These are phyloP conservation scores for Nectriaceae sp. DNA, from an alignment of 2,329 filamentous ascomycete genomes.

Conservation along the genomic window DNA sequence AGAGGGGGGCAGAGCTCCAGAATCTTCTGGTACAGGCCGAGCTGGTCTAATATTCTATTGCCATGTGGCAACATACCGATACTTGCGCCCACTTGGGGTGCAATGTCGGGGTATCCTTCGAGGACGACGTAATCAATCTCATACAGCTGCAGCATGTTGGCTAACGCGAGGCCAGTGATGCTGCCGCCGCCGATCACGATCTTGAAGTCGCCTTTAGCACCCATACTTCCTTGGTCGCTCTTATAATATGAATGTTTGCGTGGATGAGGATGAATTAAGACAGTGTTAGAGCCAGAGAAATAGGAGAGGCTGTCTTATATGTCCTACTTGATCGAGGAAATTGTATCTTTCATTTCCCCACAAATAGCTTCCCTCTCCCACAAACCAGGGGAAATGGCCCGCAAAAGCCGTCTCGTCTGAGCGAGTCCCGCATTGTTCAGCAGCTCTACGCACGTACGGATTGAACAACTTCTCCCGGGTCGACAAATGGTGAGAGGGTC, in stretches of 20 bases:
- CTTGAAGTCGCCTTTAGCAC: slow-evolving; percentile 4
- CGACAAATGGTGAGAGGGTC: too few species aligned
- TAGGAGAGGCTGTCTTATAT: too few species aligned
- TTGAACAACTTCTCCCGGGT: too few species aligned
- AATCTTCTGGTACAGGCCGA: slow-evolving; percentile 30
- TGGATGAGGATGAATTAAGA: too few species aligned
- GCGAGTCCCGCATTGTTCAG: too few species aligned
- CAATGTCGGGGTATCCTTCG: slow-evolving; percentile 43
- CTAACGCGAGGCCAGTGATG: slow-evolving; percentile 11
- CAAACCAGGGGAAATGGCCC: too few species aligned
- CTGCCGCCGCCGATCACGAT: slow-evolving; percentile 16
- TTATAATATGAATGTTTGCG: background rate
- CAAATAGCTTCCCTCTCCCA: too few species aligned
- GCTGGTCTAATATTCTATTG: slow-evolving; percentile 49
- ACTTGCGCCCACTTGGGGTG: slow-evolving; percentile 48
- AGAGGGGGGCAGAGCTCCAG: slow-evolving; percentile 2
- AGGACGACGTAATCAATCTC: slow-evolving; percentile 50
- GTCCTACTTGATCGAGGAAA: too few species aligned
- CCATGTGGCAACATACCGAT: slow-evolving; percentile 48
- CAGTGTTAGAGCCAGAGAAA: too few species aligned
- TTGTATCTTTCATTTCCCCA: background rate
- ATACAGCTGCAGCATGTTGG: slow-evolving; percentile 12
- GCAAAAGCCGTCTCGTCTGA: too few species aligned
- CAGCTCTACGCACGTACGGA: too few species aligned
- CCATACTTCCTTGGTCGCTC: slow-evolving; percentile 6